Base-by-base conservation (phyloP, 2,329 filamentous ascomycete genomes). In the Colletotrichum kahawae region DNA sequence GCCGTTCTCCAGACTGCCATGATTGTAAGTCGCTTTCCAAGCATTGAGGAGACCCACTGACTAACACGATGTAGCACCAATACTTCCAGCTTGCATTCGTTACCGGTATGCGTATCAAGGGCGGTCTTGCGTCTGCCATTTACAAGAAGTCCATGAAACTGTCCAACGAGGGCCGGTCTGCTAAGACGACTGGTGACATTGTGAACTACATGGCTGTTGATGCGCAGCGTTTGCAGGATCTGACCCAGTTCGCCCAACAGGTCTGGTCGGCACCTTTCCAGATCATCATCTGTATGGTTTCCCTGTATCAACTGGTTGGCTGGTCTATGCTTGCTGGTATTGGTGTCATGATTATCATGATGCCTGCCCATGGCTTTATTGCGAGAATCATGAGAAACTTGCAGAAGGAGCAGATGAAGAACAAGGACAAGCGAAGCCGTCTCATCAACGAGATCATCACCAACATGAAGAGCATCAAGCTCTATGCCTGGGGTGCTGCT, bases 131-230 rank as follows among this genome's bases (percentile, higher is more conserved):
- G 8, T 94, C 96, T 2, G 92, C 95, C 73, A 98, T 99, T 78
- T 99, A 99, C 84, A 91, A 93, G 74, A 99, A 99, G 86, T 94
- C 96, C 0, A 89, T 98, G 77, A 93, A 92, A 77, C 88, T 99
- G 21, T 98, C 96, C 7, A 98, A 98, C 80, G 97, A 99, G 85
- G 97, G 97, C 10, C 92, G 96, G 69, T 91, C 95, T 3, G 86
- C 92, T 59, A 98, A 98, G 86, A 95, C 95, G 1, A 99, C 97
- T 0, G 97, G 97, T 72, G 97, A 99, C 81, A 98, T 99, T 81
- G 97, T 99, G 83, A 99, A 99, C 82, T 97, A 98, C 85, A 99
- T 99, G 96, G 97, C 97, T 60, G 96, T 99, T 12, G 97, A 99
- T 82, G 96, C 96, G 16, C 97, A 99, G 84, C 93, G 97, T 78